Percentiles rank a stretch among this genome's conserved stretches.
phyloP scores from a whole-genome alignment of 495 filamentous ascomycete species.

The Penicillium bovifimosum region DNA sequence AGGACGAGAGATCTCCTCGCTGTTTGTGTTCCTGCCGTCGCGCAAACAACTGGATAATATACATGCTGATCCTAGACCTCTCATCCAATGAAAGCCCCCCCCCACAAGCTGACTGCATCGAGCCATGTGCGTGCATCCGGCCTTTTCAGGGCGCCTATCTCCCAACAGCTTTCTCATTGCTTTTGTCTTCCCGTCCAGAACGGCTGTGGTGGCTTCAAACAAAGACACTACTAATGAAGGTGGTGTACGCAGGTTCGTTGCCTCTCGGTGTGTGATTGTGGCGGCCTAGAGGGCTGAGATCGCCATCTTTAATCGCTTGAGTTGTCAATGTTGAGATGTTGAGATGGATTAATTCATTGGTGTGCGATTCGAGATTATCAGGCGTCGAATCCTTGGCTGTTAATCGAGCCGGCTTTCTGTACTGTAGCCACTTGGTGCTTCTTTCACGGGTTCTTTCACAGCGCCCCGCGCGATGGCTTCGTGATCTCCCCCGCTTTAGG shows the following conservation, averaged over 20 bases:
- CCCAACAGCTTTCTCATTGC: slow-evolving; percentile 22
- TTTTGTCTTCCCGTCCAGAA: slow-evolving; percentile 10
- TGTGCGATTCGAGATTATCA: not conserved
- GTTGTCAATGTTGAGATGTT: not conserved
- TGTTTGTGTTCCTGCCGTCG: not conserved
- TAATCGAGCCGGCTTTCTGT: not conserved
- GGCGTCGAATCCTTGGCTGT: not conserved
- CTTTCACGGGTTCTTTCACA: not conserved
- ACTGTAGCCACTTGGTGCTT: not conserved
- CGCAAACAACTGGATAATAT: not conserved
- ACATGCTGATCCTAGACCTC: not conserved
- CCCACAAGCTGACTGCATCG: not conserved
- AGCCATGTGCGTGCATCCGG: slow-evolving; percentile 11
- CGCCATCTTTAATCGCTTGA: slow-evolving; percentile 17
- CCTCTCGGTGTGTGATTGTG: slow-evolving; percentile 24
- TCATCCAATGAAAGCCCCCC: not conserved
- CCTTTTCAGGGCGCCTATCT: slow-evolving; percentile 13
- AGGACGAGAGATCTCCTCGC: not conserved
- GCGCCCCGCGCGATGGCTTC: not conserved
- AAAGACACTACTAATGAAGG: slow-evolving; percentile 15
- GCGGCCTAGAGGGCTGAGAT: slow-evolving; percentile 8
- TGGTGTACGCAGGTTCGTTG: slow-evolving; percentile 11
- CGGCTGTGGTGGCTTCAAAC: slow-evolving; percentile 20
- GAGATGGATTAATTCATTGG: not conserved
- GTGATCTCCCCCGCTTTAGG: not conserved